Conservation (phyloP, 768 basidiomycete species). For the Lactarius vividus region DNA sequence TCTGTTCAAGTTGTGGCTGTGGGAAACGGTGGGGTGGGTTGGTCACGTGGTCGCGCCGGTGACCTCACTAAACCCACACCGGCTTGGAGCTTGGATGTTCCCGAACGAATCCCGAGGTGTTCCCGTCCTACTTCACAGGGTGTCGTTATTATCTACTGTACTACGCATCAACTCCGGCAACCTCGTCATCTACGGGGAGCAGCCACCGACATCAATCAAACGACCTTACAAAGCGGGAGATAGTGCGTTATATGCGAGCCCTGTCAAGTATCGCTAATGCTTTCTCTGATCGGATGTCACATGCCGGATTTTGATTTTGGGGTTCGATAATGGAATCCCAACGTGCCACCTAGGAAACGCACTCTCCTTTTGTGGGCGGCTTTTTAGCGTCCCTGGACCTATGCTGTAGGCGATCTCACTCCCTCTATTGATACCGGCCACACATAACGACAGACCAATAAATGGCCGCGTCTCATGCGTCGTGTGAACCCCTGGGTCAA, state of each 20-base stretch:
- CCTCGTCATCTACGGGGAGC: no score
- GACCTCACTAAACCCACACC: no score
- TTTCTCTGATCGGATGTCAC: slow-evolving; percentile 10
- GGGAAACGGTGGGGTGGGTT: no score
- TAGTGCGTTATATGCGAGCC: background rate
- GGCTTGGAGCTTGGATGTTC: no score
- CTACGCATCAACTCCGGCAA: no score
- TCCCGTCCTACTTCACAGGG: no score
- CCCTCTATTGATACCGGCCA: background rate
- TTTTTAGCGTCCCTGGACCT: background rate
- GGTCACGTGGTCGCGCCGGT: no score
- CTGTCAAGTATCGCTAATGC: background rate
- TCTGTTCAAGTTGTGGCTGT: no score
- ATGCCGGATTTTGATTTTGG: background rate
- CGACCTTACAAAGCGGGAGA: background rate
- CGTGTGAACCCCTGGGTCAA: background rate
- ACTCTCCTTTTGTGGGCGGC: background rate
- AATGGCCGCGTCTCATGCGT: background rate
- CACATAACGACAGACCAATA: background rate
- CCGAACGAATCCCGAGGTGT: no score
- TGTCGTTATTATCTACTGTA: no score
- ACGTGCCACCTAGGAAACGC: background rate
- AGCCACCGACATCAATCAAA: background rate
- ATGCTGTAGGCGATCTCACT: no score
- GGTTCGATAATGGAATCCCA: background rate